Conservation (phyloP, 129 eudicot genomes). For the Erigeron canadensis region DNA sequence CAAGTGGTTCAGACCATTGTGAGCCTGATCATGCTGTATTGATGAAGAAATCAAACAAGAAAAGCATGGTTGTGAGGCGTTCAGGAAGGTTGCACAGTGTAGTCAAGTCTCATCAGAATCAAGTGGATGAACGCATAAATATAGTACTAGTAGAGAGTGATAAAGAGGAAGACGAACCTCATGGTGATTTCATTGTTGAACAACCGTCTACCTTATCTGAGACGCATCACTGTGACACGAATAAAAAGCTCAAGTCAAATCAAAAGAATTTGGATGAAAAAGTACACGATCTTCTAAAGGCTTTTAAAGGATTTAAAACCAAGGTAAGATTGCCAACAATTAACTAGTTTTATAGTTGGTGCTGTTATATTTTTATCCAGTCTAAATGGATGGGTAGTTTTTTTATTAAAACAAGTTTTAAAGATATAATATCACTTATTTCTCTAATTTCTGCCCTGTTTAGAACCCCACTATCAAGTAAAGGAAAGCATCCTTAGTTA, state of each 20-base stretch:
- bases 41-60: neutral
- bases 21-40: neutral
- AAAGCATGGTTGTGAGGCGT: neutral
- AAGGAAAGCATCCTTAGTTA: no score
- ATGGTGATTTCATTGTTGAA: neutral
- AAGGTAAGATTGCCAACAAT: slow-evolving; percentile 1
- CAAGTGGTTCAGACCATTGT: slow-evolving; percentile 1
- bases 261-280: neutral
- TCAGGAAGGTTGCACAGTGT: slow-evolving; percentile 12
- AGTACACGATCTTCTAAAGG: neutral
- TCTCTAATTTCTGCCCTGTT: neutral
- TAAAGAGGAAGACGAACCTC: slow-evolving; percentile 10
- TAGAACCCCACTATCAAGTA: no score
- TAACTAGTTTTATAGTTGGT: neutral
- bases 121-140: slow-evolving; percentile 13
- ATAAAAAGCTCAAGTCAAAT: neutral
- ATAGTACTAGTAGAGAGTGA: slow-evolving; percentile 18
- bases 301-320: slow-evolving; percentile 14
- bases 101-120: slow-evolving; percentile 16
- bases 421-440: neutral
- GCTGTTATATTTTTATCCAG: no score
- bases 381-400: no score
- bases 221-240: neutral
- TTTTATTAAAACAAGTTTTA: neutral
- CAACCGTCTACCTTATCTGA: neutral